These are phyloP conservation scores for Phtheirospermum japonicum DNA, from an alignment of 257 asterid species.

Conservation along the genomic window DNA sequence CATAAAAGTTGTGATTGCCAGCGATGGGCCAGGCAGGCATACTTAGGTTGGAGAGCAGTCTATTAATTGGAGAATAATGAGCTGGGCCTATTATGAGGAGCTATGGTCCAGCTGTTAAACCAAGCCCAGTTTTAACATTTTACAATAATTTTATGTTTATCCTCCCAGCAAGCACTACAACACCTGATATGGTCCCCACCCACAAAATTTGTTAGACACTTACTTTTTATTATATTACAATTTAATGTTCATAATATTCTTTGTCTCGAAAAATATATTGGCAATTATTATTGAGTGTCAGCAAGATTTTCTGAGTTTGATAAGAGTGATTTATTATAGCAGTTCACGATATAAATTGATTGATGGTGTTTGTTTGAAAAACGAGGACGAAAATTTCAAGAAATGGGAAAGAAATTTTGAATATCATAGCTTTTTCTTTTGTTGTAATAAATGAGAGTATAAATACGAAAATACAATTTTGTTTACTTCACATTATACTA, in stretches of 20 bases:
- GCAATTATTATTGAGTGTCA: background rate
- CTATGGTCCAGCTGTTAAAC: slow-evolving; percentile 6
- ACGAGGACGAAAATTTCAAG: too few relatives aligned
- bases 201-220: background rate
- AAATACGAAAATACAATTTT: too few relatives aligned
- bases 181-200: slow-evolving; percentile 1
- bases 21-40: slow-evolving; percentile 23
- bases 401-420: too few relatives aligned
- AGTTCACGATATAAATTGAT: background rate
- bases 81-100: slow-evolving; percentile 24
- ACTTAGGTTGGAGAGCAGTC: slow-evolving; percentile 12
- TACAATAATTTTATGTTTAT: background rate
- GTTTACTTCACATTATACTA: too few relatives aligned
- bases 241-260: background rate
- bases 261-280: background rate
- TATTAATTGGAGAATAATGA: slow-evolving; percentile 20
- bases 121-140: slow-evolving; percentile 14
- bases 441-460: too few relatives aligned
- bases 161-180: background rate
- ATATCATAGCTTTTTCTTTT: too few relatives aligned
- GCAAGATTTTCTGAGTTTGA: background rate
- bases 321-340: too few relatives aligned
- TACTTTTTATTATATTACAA: background rate
- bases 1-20: background rate
- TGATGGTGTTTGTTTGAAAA: background rate